Base-by-base conservation (phyloP, 306 rosid genomes). In the Pyrus pyrifolia region DNA sequence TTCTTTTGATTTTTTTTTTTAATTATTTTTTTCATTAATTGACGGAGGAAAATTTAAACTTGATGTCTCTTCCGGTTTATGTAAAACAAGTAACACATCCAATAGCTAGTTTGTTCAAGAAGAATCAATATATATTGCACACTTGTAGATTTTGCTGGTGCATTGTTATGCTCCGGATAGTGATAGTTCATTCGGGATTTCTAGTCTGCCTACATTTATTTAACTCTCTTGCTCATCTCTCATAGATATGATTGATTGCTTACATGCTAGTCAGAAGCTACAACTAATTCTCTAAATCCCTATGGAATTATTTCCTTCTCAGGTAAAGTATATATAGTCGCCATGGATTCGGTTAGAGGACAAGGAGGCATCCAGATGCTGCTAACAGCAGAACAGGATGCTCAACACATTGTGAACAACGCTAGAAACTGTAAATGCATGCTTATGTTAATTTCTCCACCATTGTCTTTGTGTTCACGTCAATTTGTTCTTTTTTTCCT, bases 291-390 rank as follows among this genome's bases (percentile, higher is more conserved):
- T 1, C 27, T 58, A 58, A 21, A 58, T 58, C 6, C 13, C 14
- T 3, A 57, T 57, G 29, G 62, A 3, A 25, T 64, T 12, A 0
- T 64, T 7, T 31, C 45, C 68, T 4, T 31, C 31, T 29, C 68
- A 64, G 45, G 23, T 64, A 31, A 18, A 8, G 19, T 8, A n/a
- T 57, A 57, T n/a, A 53, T 19, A 29, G 11, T 17, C 10, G 62
- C 63, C 46, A 92, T 92, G 97, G 93, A 92, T 67, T 81, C 93
- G 3, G 84, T 87, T 21, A 83, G 84, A 88, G 97, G 97, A 74
- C 93, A 90, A 83, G 96, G 97, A 31, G 90, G 96, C 80, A 93
- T 93, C 82, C 97, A 93, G 60, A 90, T 90, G 97, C 83, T 91
- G 55, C 81, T 93, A 68, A 85, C 89, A 15, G 96, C 92, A 61